Conservation (phyloP, 495 filamentous ascomycete genomes). For the Aspergillus egyptiacus region DNA sequence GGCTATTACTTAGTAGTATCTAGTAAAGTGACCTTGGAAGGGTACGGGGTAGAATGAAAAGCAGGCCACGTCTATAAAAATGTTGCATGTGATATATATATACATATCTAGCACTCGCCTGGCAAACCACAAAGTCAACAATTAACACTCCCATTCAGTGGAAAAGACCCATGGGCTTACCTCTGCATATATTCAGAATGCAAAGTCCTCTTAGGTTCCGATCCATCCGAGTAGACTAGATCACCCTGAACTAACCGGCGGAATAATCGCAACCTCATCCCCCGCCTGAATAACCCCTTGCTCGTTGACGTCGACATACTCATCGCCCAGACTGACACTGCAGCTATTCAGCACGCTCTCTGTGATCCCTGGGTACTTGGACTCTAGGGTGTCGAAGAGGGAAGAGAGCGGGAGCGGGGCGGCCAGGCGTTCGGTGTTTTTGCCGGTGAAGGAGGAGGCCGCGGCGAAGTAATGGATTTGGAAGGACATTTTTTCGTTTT, state of each 20-base stretch:
- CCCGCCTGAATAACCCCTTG: constrained; percentile 59
- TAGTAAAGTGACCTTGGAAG: too few species aligned
- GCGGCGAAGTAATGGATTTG: constrained; percentile 84
- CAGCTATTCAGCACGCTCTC: constrained; percentile 67
- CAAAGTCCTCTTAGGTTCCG: background rate
- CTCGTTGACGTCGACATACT: constrained; percentile 74
- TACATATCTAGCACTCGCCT: too few species aligned
- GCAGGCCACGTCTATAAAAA: too few species aligned
- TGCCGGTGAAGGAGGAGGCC: constrained; percentile 66
- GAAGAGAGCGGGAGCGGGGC: constrained; percentile 63
- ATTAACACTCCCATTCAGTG: too few species aligned
- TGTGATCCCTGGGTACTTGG: constrained; percentile 72
- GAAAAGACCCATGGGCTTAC: too few species aligned
- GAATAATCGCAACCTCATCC: constrained; percentile 92
- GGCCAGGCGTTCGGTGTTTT: constrained; percentile 61
- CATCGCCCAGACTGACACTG: constrained; percentile 78
- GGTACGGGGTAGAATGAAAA: too few species aligned
- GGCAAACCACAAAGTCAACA: too few species aligned
- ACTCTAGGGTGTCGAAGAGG: constrained; percentile 69
- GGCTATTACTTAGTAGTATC: too few species aligned
- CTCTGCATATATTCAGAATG: background rate
- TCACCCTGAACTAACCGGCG: constrained; percentile 74
- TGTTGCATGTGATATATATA: too few species aligned
- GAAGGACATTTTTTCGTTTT: constrained; percentile 39
- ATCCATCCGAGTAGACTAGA: background rate